Base-by-base conservation (phyloP, 345 rosid species). In the rapeseed (Brassica napus) region DNA sequence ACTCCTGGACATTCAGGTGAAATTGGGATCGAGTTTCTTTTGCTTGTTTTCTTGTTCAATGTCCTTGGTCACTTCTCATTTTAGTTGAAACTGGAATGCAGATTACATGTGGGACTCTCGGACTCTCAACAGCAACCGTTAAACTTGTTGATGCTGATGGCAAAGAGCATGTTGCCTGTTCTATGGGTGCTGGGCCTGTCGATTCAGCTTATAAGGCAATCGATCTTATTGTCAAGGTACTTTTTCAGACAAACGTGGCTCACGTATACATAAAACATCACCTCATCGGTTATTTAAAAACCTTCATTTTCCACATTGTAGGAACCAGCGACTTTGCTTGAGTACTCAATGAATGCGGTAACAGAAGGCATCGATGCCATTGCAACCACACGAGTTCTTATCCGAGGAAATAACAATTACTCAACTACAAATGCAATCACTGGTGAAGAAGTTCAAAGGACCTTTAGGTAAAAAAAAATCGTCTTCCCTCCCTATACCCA, bases 181-280 rank as follows among this genome's bases (percentile, higher is more conserved):
- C 99, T 57, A 83, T 90, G 24, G 99, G 99, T 77, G 79, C 90
- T 71, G 99, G 99, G 10, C 98, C 99, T 12, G 97, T 95, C 26
- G 99, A 95, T 88, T 89, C 98, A 42, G 98, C 93, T n/a, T 95
- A 93, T 86, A 95, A 93, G 83, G 99, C 99, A 74, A 83, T 93
- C 21, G 91, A 93, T 85, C 89, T 90, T 71, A 89, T 95, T 55
- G 94, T 90, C 64, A 87, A 91, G 97, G 99, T 93, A 70, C 24
- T 65, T 31, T 63, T 16, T 35, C 16, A 35, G 61, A 21, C 75
- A 52, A 4, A 5, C 0, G 28, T 65, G 73, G 54, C 57, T 73
- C 68, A n/a, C 14, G 7, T 32, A n/a, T 8, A 16, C 65, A 12
- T 42, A 30, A 24, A 31, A 26, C 42, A 1, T 71, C 64, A 72